Conservation (phyloP, 768 basidiomycete genomes). For the Auricularia sp. region DNA sequence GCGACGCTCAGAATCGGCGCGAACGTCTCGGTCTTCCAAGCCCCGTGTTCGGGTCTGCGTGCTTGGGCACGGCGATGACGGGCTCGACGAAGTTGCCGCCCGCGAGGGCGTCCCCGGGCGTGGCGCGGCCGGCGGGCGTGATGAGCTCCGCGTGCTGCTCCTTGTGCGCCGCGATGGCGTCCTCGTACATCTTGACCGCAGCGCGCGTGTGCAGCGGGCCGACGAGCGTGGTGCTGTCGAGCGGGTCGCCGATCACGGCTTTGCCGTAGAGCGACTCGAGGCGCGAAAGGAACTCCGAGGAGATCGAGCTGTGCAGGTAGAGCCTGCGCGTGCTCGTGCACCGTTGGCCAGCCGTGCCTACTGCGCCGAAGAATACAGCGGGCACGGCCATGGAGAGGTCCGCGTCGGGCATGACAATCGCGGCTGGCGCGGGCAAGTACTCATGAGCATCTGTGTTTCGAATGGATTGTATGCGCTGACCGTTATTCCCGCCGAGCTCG, state of each 20-base stretch:
- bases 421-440: conserved; percentile 39
- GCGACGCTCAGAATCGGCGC: conserved; percentile 83
- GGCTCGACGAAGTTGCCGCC: conserved; percentile 87
- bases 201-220: conserved; percentile 75
- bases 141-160: conserved; percentile 66
- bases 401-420: conserved; percentile 88
- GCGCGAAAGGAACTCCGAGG: conserved; percentile 61
- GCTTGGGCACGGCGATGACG: conserved; percentile 64
- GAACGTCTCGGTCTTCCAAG: conserved; percentile 73
- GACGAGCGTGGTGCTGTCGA: conserved; percentile 59
- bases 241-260: conserved; percentile 75
- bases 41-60: conserved; percentile 36
- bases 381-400: conserved; percentile 84
- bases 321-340: conserved; percentile 91
- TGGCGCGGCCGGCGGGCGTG: neutral
- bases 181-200: conserved; percentile 56
- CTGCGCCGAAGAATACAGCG: conserved; percentile 86
- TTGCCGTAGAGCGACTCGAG: conserved; percentile 57
- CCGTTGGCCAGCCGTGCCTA: conserved; percentile 65
- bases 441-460: neutral
- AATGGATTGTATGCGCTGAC: conserved; percentile 29
- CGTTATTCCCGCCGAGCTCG: conserved; percentile 93
- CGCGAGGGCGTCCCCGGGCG: conserved; percentile 43
- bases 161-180: conserved; percentile 51
- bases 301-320: conserved; percentile 75